Evolutionary conservation across 371 early-diverging fungal species (phyloP).

Genomic region (Aphelidium insulamus): DNA sequence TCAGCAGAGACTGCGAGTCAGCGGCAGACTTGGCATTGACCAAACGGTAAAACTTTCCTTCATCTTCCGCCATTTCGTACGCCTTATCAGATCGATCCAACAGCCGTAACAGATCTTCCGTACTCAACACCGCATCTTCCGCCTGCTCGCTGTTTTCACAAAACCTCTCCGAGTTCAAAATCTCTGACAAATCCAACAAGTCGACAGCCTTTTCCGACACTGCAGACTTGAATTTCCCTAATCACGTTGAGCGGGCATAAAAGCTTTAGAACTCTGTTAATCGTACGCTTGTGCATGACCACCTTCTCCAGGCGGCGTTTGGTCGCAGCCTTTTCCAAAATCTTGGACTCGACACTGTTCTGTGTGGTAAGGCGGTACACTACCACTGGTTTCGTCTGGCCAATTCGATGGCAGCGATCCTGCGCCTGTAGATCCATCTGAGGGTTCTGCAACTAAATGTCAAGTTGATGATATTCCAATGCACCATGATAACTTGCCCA

Average conservation of each 20-base stretch:
- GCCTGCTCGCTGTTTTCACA: constrained; percentile 38
- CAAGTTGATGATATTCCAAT: constrained; percentile 1
- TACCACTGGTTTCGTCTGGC: constrained; percentile 74
- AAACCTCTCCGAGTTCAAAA: constrained; percentile 36
- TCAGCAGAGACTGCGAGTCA: too few relatives aligned
- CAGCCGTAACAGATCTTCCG: constrained; percentile 36
- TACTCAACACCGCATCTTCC: constrained; percentile 38
- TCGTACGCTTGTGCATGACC: constrained; percentile 56
- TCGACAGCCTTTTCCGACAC: constrained; percentile 15
- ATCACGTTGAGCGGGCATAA: constrained; percentile 3
- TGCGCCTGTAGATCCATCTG: constrained; percentile 95
- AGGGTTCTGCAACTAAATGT: constrained; percentile 38
- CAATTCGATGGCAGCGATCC: constrained; percentile 90
- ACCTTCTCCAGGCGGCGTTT: constrained; percentile 77
- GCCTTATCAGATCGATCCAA: constrained; percentile 38
- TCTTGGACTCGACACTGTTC: constrained; percentile 62
- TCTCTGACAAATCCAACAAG: constrained; percentile 53
- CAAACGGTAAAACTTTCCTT: too few relatives aligned
- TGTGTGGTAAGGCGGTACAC: constrained; percentile 71
- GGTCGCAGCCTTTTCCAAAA: constrained; percentile 46
- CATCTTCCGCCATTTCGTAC: constrained; percentile 15
- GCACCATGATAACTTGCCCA: constrained; percentile 29
- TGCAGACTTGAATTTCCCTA: constrained; percentile 5
- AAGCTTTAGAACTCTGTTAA: constrained; percentile 20
- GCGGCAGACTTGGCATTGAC: too few relatives aligned